Evolutionary conservation across 305 asterid species (phyloP).

Genomic region (Nicotiana rustica): DNA sequence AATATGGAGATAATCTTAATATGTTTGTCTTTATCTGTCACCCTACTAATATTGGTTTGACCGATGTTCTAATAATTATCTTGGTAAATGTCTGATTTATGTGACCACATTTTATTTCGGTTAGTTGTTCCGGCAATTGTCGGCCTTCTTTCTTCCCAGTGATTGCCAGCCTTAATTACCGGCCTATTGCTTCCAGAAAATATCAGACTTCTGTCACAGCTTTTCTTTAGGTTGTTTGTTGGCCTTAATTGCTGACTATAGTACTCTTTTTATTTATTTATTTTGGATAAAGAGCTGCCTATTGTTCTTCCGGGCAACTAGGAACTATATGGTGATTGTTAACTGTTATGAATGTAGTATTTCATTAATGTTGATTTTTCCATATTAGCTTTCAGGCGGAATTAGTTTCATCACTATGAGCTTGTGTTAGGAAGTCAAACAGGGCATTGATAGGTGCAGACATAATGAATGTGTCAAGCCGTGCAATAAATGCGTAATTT

Average conservation of each 20-base stretch:
- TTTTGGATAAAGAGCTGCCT: background rate
- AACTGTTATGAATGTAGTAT: no score
- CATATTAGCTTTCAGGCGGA: background rate
- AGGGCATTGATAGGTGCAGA: background rate
- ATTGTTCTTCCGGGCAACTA: background rate
- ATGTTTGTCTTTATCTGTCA: background rate
- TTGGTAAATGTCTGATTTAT: background rate
- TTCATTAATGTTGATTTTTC: background rate
- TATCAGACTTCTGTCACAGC: no score
- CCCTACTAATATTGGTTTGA: background rate
- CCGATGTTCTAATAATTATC: background rate
- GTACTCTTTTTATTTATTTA: background rate
- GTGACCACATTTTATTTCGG: background rate
- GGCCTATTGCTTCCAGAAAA: no score
- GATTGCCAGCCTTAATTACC: no score
- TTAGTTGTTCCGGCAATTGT: background rate
- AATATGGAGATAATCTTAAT: background rate
- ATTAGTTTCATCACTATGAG: constrained; percentile 22
- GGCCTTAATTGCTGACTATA: background rate
- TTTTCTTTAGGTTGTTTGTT: no score
- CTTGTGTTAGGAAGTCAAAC: background rate
- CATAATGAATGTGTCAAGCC: background rate
- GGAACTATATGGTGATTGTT: background rate
- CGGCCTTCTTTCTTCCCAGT: background rate
- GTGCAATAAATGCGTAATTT: background rate